These are phyloP conservation scores for Mycena rosella DNA, from an alignment of 768 basidiomycete species.

Conservation along the genomic window DNA sequence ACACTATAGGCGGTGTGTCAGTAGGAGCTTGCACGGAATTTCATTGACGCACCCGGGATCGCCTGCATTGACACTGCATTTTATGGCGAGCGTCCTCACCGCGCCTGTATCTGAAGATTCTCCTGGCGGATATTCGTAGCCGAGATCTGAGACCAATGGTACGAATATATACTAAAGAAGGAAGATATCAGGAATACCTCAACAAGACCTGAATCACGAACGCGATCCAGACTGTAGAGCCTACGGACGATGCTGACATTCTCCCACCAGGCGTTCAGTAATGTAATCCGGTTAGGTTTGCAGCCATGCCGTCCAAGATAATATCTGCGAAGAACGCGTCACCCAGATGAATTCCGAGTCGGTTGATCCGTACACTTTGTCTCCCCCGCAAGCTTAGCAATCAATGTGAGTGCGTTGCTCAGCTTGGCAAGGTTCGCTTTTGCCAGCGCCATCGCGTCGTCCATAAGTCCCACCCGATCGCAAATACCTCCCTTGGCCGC, in stretches of 20 bases:
- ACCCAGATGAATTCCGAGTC: too few species aligned
- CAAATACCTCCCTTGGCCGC: conserved; percentile 63
- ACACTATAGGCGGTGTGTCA: too few species aligned
- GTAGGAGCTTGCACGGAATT: too few species aligned
- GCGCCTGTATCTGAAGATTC: conserved; percentile 68
- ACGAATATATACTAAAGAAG: conserved; percentile 53
- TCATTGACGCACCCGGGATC: conserved; percentile 48
- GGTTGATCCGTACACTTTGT: conserved; percentile 58
- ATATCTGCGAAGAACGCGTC: conserved; percentile 2
- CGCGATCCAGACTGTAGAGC: conserved; percentile 57
- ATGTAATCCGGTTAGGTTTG: conserved; percentile 57
- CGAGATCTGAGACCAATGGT: conserved; percentile 70
- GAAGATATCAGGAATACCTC: background rate
- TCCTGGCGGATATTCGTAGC: conserved; percentile 63
- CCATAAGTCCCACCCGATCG: conserved; percentile 77
- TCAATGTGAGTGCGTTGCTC: conserved; percentile 67
- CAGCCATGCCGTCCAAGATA: conserved; percentile 10
- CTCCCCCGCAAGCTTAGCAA: conserved; percentile 65
- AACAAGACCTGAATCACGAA: conserved; percentile 35
- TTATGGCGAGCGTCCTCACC: conserved; percentile 69
- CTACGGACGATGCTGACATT: conserved; percentile 53
- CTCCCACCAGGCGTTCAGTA: conserved; percentile 78
- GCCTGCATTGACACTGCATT: conserved; percentile 55
- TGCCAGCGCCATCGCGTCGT: conserved; percentile 71
- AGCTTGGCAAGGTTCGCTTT: conserved; percentile 71